phyloP scores from a whole-genome alignment of 495 filamentous ascomycete genomes.

The Penicillium steckii region DNA sequence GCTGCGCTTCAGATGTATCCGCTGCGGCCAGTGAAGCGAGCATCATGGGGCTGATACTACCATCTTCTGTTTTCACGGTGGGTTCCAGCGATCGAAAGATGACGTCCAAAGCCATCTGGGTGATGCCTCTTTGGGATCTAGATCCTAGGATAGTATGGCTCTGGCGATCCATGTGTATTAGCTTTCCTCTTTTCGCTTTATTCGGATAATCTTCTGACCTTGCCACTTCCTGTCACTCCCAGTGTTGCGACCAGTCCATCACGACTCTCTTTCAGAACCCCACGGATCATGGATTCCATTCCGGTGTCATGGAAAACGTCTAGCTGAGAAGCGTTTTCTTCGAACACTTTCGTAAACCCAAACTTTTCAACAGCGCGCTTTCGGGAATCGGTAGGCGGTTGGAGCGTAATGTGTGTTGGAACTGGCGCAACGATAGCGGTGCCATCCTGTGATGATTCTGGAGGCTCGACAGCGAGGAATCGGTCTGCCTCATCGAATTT shows the following conservation, averaged over 20 bases:
- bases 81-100: constrained; percentile 75
- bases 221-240: constrained; percentile 93
- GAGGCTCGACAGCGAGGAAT: constrained; percentile 73
- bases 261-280: constrained; percentile 74
- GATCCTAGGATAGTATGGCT: constrained; percentile 96
- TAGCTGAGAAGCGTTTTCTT: constrained; percentile 78
- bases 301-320: constrained; percentile 85
- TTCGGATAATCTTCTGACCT: constrained; percentile 53
- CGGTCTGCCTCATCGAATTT: constrained; percentile 54
- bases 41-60: constrained; percentile 55
- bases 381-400: constrained; percentile 74
- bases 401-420: constrained; percentile 83
- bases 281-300: constrained; percentile 71
- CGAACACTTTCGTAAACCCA: constrained; percentile 90
- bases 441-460: constrained; percentile 30
- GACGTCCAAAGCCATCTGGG: constrained; percentile 86
- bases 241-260: constrained; percentile 91
- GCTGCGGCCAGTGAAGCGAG: constrained; percentile 70
- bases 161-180: constrained; percentile 44
- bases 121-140: constrained; percentile 79
- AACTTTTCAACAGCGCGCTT: constrained; percentile 90
- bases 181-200: constrained; percentile 2
- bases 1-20: constrained; percentile 79
- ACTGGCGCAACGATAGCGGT: constrained; percentile 36
- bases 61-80: constrained; percentile 61